Percentiles rank a stretch among this genome's conserved stretches.
Conservation (phyloP, 768 basidiomycete species). For the Naematelia encephala region DNA sequence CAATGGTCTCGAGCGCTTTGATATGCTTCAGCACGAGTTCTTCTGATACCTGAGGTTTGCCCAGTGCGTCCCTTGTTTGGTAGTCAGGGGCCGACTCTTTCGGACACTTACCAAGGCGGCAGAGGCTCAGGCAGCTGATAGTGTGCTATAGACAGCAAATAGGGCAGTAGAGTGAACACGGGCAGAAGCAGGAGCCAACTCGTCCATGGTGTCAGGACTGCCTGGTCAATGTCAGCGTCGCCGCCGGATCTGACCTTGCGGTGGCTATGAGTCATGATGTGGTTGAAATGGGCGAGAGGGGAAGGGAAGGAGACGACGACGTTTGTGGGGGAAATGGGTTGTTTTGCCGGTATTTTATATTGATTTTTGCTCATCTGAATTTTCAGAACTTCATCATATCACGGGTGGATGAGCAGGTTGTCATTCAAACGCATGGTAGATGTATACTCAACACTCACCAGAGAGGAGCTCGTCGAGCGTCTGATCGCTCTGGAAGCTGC, state of each 20-base stretch:
- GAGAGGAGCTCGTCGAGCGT: conserved; percentile 68
- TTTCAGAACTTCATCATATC: background rate
- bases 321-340: too few relatives aligned
- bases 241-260: background rate
- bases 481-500: conserved; percentile 59
- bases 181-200: conserved; percentile 20
- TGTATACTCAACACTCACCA: conserved; percentile 59
- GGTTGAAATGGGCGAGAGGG: background rate
- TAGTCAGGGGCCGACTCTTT: background rate
- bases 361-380: background rate
- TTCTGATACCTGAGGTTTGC: conserved; percentile 38
- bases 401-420: background rate
- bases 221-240: background rate
- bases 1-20: conserved; percentile 66
- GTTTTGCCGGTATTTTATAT: too few relatives aligned
- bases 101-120: conserved; percentile 17
- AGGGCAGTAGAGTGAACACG: conserved; percentile 26
- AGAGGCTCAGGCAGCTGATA: conserved; percentile 25
- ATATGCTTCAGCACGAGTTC: conserved; percentile 36
- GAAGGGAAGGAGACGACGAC: background rate
- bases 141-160: conserved; percentile 22
- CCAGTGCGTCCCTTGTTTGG: conserved; percentile 25
- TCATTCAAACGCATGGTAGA: background rate
- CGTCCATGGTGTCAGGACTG: background rate
- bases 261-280: background rate